A percentile compares a stretch with the other conserved stretches of the same genome.
phyloP scores from a whole-genome alignment of 345 rosid species.

The Cardiospermum halicacabum region DNA sequence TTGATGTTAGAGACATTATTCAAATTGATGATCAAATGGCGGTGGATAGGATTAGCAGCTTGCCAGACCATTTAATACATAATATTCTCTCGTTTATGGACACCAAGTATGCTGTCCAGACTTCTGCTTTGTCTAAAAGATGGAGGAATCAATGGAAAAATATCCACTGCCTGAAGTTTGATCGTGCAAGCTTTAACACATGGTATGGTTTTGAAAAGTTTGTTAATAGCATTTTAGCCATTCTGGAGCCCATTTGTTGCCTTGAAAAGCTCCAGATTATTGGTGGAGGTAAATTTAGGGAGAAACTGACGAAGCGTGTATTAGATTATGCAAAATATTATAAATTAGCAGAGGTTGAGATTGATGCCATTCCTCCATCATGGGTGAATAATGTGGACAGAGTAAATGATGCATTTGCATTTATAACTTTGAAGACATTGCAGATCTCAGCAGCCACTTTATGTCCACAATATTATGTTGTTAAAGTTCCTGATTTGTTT shows the following conservation, averaged over 20 bases:
- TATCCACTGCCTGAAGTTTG: not conserved
- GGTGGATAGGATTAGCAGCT: not conserved
- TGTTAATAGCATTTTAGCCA: not conserved
- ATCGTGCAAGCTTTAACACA: not conserved
- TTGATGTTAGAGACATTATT: not conserved
- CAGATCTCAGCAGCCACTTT: not conserved
- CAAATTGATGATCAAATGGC: not conserved
- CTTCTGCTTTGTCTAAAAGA: not conserved
- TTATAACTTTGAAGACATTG: not conserved
- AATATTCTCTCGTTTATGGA: not conserved
- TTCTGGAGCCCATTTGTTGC: not conserved
- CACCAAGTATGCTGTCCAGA: not conserved
- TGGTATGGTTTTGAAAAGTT: not conserved
- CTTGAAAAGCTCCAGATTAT: not conserved
- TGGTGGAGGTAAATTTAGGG: not conserved
- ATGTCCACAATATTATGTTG: not conserved
- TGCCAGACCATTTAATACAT: not conserved
- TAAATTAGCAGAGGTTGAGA: not conserved
- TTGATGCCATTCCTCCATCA: not conserved
- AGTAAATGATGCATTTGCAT: not conserved
- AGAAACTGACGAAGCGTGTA: not conserved
- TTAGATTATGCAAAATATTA: not conserved
- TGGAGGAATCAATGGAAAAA: not conserved
- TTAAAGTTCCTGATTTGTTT: no score
- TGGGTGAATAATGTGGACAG: not conserved